These are phyloP conservation scores for Aureobasidium sp. DNA, from an alignment of 2,329 filamentous ascomycete genomes.

Conservation along the genomic window DNA sequence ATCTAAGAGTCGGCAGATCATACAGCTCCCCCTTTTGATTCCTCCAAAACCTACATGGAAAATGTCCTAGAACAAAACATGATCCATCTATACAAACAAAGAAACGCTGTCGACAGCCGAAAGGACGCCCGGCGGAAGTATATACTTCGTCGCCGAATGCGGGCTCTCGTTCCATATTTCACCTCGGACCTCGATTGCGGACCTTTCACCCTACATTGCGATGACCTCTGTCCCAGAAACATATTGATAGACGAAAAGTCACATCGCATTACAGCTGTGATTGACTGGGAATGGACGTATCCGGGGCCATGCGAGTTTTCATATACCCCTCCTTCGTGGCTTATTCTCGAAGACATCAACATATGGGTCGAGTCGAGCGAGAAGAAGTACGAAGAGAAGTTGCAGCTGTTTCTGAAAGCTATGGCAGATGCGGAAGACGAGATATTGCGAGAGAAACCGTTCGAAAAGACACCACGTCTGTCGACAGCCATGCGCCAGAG, in stretches of 20 bases:
- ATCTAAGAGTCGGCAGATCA: neutral
- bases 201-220: slow-evolving; percentile 16
- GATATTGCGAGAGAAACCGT: neutral
- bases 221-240: slow-evolving; percentile 23
- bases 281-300: slow-evolving; percentile 25
- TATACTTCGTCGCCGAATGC: slow-evolving; percentile 22
- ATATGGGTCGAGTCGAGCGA: neutral
- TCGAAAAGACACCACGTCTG: neutral
- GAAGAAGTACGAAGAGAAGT: neutral
- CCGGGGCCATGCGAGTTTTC: slow-evolving; percentile 22
- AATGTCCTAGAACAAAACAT: slow-evolving; percentile 23
- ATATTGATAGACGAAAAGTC: slow-evolving; percentile 21
- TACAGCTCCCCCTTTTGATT: neutral
- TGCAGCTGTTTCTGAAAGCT: neutral
- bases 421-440: neutral
- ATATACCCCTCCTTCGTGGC: slow-evolving; percentile 20
- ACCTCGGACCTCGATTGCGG: slow-evolving; percentile 3
- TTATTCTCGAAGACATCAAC: neutral
- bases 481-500: neutral
- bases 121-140: slow-evolving; percentile 25
- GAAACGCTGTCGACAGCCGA: slow-evolving; percentile 22
- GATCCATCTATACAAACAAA: slow-evolving; percentile 23
- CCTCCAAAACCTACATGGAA: slow-evolving; percentile 21
- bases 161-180: slow-evolving; percentile 19
- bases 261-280: slow-evolving; percentile 21